Conservation (phyloP, 2,329 filamentous ascomycete species). For the Colletotrichum nymphaeae region DNA sequence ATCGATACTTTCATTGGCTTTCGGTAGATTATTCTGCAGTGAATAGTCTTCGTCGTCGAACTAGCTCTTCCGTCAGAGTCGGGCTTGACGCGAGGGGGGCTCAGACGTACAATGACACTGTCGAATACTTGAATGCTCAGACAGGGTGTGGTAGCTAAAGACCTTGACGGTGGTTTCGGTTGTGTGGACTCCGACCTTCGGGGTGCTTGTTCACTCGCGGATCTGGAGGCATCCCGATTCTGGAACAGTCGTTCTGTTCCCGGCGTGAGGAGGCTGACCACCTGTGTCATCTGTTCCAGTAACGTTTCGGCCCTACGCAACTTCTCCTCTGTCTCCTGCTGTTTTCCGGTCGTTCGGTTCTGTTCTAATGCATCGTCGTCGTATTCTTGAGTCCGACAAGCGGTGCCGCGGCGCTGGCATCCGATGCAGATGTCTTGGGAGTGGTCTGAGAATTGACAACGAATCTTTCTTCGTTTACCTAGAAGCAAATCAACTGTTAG, state of each 20-base stretch:
- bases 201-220: neutral
- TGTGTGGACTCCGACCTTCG: neutral
- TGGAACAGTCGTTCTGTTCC: neutral
- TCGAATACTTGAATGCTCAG: neutral
- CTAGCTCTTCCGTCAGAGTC: no score
- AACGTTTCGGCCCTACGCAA: neutral
- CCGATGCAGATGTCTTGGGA: slow-evolving; percentile 54
- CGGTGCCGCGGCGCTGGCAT: slow-evolving; percentile 56
- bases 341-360: neutral
- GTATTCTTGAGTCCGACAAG: slow-evolving; percentile 60
- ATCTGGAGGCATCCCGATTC: neutral
- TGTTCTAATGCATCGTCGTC: slow-evolving; percentile 39
- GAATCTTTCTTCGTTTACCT: slow-evolving; percentile 60
- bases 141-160: neutral
- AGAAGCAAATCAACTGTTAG: neutral
- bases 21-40: no score
- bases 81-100: no score
- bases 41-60: no score
- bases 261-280: neutral
- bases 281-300: neutral
- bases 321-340: neutral
- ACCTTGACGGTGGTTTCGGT: neutral
- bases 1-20: neutral
- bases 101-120: neutral
- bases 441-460: slow-evolving; percentile 55